A percentile compares a stretch with the other conserved stretches of the same genome.
phyloP scores from a whole-genome alignment of 495 filamentous ascomycete species.

The Aspergillus sclerotiicarbonarius region DNA sequence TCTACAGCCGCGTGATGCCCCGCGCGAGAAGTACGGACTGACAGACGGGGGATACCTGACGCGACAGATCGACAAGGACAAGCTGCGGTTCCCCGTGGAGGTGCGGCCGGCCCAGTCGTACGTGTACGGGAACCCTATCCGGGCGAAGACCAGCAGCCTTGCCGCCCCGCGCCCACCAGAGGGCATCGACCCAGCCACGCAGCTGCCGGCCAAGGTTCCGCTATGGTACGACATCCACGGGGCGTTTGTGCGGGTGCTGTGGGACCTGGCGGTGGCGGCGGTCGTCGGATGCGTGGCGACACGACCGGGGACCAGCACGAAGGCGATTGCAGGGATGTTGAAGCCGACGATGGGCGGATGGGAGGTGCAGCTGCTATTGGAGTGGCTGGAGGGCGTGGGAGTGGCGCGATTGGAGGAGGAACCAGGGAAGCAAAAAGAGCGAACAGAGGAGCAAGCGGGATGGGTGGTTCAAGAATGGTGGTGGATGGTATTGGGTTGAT shows the following conservation, averaged over 20 bases:
- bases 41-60: slow-evolving; percentile 70
- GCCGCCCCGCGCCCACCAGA: slow-evolving; percentile 30
- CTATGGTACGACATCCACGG: slow-evolving; percentile 80
- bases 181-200: slow-evolving; percentile 16
- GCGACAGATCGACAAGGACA: slow-evolving; percentile 63
- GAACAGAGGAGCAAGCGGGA: slow-evolving; percentile 30
- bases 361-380: slow-evolving; percentile 63
- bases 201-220: slow-evolving; percentile 51
- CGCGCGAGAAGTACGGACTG: slow-evolving; percentile 69
- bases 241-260: slow-evolving; percentile 56
- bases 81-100: slow-evolving; percentile 61
- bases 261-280: slow-evolving; percentile 61
- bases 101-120: slow-evolving; percentile 59
- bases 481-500: slow-evolving; percentile 53
- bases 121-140: slow-evolving; percentile 57
- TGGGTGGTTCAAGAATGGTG: slow-evolving; percentile 65
- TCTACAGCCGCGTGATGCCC: slow-evolving; percentile 55
- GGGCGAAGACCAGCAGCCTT: slow-evolving; percentile 15
- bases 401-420: slow-evolving; percentile 29
- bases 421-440: background rate
- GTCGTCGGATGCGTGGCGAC: slow-evolving; percentile 58
- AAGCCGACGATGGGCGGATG: slow-evolving; percentile 63
- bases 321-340: slow-evolving; percentile 52
- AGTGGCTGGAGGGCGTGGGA: slow-evolving; percentile 60
- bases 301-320: slow-evolving; percentile 54